These are phyloP conservation scores for Annona squamosa DNA, from an alignment of 164 flowering plant species.

Conservation along the genomic window DNA sequence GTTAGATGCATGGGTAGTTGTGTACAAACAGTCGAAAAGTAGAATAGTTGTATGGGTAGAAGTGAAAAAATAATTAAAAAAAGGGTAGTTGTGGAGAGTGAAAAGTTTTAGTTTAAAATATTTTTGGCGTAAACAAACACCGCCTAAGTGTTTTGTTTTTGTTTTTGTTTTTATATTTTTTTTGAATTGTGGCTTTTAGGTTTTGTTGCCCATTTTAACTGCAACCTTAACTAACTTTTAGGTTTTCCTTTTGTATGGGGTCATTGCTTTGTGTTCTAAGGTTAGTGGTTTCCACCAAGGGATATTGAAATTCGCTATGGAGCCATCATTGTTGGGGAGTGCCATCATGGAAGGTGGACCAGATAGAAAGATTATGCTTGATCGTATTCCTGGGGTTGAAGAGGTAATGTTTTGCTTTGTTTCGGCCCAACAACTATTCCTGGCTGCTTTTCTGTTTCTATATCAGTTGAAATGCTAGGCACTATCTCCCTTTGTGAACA, in stretches of 20 bases:
- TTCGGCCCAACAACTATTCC: not conserved
- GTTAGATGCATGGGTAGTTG: too few species aligned
- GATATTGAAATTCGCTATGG: slow-evolving; percentile 85
- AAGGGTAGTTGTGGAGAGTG: too few species aligned
- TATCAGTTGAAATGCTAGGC: not conserved
- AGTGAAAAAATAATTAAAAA: too few species aligned
- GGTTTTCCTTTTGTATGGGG: not conserved
- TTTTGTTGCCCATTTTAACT: too few species aligned
- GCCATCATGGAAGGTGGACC: slow-evolving; percentile 96
- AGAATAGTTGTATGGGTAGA: too few species aligned
- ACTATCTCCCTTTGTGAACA: not conserved
- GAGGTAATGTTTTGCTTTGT: slow-evolving; percentile 47
- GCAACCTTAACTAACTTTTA: too few species aligned
- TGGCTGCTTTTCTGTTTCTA: not conserved
- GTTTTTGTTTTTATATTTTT: not conserved
- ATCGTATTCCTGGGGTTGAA: slow-evolving; percentile 75
- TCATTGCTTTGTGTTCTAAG: slow-evolving; percentile 25
- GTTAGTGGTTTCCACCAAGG: slow-evolving; percentile 93
- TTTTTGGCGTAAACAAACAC: too few species aligned
- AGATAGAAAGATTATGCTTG: slow-evolving; percentile 79
- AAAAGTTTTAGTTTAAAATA: too few species aligned
- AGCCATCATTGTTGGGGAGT: slow-evolving; percentile 74
- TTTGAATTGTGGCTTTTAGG: too few species aligned
- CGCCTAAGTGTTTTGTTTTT: not conserved
- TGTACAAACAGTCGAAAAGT: too few species aligned